A percentile compares a stretch with the other conserved stretches of the same genome.
phyloP scores from a whole-genome alignment of 768 basidiomycete genomes.

The Leccinum variicolor region DNA sequence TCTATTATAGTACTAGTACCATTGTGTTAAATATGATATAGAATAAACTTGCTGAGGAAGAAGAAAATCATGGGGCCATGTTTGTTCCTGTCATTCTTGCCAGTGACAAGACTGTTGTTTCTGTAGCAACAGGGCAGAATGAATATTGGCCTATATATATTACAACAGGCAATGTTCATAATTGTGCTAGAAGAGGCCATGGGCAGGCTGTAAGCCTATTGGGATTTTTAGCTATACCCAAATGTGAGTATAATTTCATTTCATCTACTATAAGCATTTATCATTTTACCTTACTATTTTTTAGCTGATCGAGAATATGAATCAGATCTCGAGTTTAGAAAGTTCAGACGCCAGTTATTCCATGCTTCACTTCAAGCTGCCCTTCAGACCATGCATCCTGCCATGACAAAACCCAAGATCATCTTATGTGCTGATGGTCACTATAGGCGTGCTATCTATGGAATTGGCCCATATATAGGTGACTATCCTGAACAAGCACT shows the following conservation, averaged over 20 bases:
- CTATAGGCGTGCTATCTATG: constrained; percentile 15
- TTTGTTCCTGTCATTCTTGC: neutral
- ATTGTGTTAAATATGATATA: neutral
- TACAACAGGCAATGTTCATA: neutral
- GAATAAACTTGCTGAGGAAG: neutral
- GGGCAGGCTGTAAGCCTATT: neutral
- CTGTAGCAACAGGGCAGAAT: neutral
- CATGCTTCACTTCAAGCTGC: neutral
- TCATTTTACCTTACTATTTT: too few relatives aligned
- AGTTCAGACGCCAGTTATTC: too few relatives aligned
- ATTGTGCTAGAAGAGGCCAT: neutral
- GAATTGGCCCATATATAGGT: constrained; percentile 37
- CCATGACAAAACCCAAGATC: neutral
- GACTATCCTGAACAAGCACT: constrained; percentile 38
- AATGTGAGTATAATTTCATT: too few relatives aligned
- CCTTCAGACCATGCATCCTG: neutral
- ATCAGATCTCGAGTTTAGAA: too few relatives aligned
- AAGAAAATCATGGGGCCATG: neutral
- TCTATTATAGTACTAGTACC: neutral
- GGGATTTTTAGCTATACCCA: too few relatives aligned
- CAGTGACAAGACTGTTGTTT: neutral
- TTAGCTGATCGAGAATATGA: too few relatives aligned
- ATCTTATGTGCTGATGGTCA: constrained; percentile 22
- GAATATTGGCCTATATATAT: neutral
- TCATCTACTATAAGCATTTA: too few relatives aligned